Conservation (phyloP, 2,329 filamentous ascomycete genomes). For the Talaromyces sp. region DNA sequence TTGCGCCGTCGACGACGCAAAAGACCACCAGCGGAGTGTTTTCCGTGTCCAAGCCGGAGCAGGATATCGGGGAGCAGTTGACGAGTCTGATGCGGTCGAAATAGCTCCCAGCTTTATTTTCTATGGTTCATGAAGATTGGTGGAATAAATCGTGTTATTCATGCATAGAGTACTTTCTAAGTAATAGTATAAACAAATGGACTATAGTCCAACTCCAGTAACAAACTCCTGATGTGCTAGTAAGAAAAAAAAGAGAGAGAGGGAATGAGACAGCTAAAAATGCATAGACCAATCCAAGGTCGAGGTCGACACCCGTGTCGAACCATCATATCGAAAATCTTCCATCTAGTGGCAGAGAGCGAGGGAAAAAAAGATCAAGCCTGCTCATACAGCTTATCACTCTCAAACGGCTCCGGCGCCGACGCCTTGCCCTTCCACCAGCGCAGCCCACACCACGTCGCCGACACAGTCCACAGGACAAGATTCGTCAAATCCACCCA, state of each 20-base stretch:
- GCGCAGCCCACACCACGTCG: constrained; percentile 32
- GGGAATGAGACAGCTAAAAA: background rate
- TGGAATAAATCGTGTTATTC: background rate
- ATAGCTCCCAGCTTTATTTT: background rate
- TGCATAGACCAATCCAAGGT: background rate
- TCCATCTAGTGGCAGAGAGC: background rate
- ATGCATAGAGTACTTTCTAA: background rate
- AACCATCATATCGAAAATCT: background rate
- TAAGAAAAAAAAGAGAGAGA: background rate
- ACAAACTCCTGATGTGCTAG: background rate
- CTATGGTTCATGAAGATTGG: background rate
- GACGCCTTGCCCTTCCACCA: constrained; percentile 14
- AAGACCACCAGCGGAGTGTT: constrained; percentile 9
- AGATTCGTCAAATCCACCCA: constrained; percentile 75
- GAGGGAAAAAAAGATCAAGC: background rate
- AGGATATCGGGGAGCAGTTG: constrained; percentile 5
- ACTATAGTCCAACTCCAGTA: background rate
- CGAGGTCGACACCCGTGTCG: background rate
- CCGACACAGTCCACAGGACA: constrained; percentile 67
- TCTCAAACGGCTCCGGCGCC: background rate
- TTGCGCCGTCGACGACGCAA: background rate
- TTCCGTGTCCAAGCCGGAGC: constrained; percentile 5
- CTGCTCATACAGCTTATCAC: background rate
- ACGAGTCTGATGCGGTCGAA: constrained; percentile 7
- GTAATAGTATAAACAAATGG: background rate